Percentiles rank a stretch among this genome's conserved stretches.
These are phyloP conservation scores for Metschnikowia shivogae DNA, from an alignment of 805 yeast species.

Conservation along the genomic window DNA sequence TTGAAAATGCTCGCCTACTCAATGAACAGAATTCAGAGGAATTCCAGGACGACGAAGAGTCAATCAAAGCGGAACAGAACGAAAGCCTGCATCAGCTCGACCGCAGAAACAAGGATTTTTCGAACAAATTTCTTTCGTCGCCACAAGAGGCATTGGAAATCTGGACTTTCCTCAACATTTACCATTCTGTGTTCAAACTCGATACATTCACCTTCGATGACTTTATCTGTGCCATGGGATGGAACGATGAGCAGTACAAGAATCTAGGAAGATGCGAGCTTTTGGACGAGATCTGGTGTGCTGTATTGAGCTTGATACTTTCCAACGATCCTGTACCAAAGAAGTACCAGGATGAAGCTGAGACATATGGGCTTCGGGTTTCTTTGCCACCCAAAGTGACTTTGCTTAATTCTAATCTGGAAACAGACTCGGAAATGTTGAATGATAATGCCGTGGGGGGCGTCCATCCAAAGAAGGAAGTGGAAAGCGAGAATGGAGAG, in stretches of 20 bases:
- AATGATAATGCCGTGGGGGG: not conserved
- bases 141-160: constrained; percentile 53
- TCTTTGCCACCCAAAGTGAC: constrained; percentile 27
- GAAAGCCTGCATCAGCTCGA: not conserved
- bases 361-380: constrained; percentile 30
- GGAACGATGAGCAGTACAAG: constrained; percentile 39
- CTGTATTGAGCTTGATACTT: constrained; percentile 54
- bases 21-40: constrained; percentile 7
- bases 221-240: constrained; percentile 53
- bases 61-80: constrained; percentile 1
- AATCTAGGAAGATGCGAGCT: constrained; percentile 46
- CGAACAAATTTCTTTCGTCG: constrained; percentile 5
- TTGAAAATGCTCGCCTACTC: constrained; percentile 13
- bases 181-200: constrained; percentile 57
- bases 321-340: constrained; percentile 27
- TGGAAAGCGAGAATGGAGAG: not conserved
- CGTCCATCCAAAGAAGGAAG: not conserved
- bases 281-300: constrained; percentile 66
- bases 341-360: constrained; percentile 32
- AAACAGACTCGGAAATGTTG: not conserved
- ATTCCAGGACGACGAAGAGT: constrained; percentile 8
- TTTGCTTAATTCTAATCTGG: constrained; percentile 18
- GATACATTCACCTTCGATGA: constrained; percentile 81
- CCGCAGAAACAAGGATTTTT: not conserved
- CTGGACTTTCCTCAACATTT: constrained; percentile 75